phyloP scores from a whole-genome alignment of 306 rosid species.

The Sophora flavescens region DNA sequence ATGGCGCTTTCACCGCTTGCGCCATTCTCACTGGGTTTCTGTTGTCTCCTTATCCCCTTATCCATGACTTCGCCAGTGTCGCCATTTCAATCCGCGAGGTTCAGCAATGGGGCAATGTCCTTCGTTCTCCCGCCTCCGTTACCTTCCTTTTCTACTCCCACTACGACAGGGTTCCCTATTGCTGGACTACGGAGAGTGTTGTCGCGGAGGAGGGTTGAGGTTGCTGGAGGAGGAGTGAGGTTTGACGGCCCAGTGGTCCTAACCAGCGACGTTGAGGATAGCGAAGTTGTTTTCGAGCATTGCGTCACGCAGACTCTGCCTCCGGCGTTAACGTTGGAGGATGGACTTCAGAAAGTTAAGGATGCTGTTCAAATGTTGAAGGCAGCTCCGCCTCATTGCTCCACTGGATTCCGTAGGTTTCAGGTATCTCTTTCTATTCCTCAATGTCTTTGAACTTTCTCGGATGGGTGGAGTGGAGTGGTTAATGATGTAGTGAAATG shows the following conservation, averaged over 20 bases:
- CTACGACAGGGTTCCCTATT: not conserved
- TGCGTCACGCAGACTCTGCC: conserved; percentile 70
- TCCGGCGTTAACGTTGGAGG: conserved; percentile 79
- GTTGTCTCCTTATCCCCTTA: not conserved
- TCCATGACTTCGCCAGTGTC: not conserved
- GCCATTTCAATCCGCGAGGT: not conserved
- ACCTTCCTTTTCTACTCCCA: not conserved
- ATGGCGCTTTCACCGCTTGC: not conserved
- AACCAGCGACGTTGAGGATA: conserved; percentile 49
- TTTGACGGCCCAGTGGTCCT: conserved; percentile 49
- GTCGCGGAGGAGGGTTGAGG: conserved; percentile 8
- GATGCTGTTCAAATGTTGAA: conserved; percentile 70
- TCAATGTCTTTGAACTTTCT: not conserved
- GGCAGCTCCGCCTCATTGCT: conserved; percentile 59
- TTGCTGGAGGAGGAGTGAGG: conserved; percentile 49
- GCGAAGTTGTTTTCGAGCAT: conserved; percentile 67
- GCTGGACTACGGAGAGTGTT: not conserved
- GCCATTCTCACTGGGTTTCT: not conserved
- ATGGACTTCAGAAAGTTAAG: conserved; percentile 68
- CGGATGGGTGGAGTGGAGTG: too few species aligned
- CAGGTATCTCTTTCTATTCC: conserved; percentile 56
- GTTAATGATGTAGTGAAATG: too few species aligned
- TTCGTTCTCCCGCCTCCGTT: conserved; percentile 6
- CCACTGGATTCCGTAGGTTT: conserved; percentile 76
- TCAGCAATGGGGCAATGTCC: conserved; percentile 1